Conservation (phyloP, 1,284 basidiomycete genomes). For the Trichosporon sp. region DNA sequence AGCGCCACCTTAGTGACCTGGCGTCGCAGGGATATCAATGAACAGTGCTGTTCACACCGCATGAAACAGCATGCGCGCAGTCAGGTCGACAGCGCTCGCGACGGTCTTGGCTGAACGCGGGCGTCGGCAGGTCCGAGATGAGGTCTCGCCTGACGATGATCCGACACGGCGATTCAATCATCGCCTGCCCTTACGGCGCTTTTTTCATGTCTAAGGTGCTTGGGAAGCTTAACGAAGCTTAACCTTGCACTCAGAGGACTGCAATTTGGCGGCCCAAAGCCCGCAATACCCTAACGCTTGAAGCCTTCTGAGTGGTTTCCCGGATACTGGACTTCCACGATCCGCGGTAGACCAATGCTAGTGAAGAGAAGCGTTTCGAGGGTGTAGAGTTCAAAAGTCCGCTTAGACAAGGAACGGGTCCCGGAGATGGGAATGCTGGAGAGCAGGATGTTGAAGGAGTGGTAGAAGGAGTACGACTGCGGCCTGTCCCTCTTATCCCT, state of each 20-base stretch:
- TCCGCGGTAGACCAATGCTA: not conserved
- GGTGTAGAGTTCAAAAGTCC: not conserved
- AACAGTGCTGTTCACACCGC: not conserved
- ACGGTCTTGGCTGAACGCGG: not conserved
- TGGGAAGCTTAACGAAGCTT: not conserved
- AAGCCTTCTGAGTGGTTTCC: constrained; percentile 1
- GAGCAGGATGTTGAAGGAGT: too few species aligned
- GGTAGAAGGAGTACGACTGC: too few species aligned
- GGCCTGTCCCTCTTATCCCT: too few species aligned
- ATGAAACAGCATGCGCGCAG: not conserved
- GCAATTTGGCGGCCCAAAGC: not conserved
- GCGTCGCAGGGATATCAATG: too few species aligned
- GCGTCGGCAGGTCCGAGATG: not conserved
- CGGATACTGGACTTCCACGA: not conserved
- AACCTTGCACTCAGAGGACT: not conserved
- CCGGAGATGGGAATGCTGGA: not conserved
- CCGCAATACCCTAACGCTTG: not conserved
- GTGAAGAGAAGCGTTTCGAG: not conserved
- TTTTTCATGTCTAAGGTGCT: not conserved
- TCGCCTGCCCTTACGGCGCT: not conserved
- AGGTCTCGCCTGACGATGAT: not conserved
- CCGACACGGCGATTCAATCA: not conserved
- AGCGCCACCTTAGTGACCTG: not conserved
- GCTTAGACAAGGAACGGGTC: not conserved
- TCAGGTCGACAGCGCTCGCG: not conserved